Evolutionary conservation across 2,329 filamentous ascomycete genomes (phyloP).

Genomic region (Calonectria pseudoreteaudii): DNA sequence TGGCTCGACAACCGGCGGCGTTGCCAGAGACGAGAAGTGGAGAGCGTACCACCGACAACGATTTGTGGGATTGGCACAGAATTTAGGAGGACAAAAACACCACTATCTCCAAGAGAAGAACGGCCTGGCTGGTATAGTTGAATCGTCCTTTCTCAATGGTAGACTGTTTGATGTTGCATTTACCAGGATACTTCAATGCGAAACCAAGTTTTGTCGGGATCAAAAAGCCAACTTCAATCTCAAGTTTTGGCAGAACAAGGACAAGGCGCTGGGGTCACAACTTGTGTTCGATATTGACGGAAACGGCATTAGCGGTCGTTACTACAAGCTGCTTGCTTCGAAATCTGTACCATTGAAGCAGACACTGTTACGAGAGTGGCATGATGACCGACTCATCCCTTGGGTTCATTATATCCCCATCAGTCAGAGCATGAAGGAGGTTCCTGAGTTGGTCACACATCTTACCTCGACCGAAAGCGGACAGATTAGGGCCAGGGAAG

Average conservation of each 20-base stretch:
- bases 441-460: constrained; percentile 63
- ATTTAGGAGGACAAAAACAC: constrained; percentile 40
- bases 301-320: constrained; percentile 67
- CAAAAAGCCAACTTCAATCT: constrained; percentile 47
- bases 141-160: constrained; percentile 50
- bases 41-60: constrained; percentile 60
- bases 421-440: constrained; percentile 60
- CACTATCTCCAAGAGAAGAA: constrained; percentile 47
- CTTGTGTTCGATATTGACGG: constrained; percentile 67
- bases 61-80: constrained; percentile 53
- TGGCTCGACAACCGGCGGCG: constrained; percentile 66
- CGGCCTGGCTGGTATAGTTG: constrained; percentile 29
- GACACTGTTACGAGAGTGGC: constrained; percentile 67
- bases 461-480: constrained; percentile 60
- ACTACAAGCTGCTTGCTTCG: constrained; percentile 62
- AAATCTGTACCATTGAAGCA: constrained; percentile 62
- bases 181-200: constrained; percentile 60
- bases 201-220: constrained; percentile 48
- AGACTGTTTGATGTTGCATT: constrained; percentile 58
- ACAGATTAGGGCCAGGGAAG: constrained; percentile 57
- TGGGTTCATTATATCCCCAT: constrained; percentile 70
- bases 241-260: constrained; percentile 47
- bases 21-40: constrained; percentile 51
- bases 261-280: constrained; percentile 51
- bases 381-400: constrained; percentile 65